phyloP scores from a whole-genome alignment of 1,139 yeast species.

The Zygoascus sp. region DNA sequence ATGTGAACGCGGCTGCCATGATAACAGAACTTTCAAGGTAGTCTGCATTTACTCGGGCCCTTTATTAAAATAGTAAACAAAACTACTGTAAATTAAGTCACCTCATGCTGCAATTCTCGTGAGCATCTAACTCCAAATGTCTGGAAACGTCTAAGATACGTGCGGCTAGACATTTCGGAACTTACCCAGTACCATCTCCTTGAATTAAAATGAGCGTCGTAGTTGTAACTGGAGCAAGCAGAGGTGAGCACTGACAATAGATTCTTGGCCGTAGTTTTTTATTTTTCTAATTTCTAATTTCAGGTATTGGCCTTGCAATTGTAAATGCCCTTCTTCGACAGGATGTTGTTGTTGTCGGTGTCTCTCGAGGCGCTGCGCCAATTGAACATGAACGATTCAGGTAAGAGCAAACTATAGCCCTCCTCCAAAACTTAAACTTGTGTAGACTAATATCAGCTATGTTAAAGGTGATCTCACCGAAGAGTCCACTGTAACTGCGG shows the following conservation, averaged over 20 bases:
- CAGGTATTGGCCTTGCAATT: constrained; percentile 75
- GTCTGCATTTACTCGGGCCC: too few relatives aligned
- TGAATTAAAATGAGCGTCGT: background rate
- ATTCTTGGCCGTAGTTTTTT: background rate
- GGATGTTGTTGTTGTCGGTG: constrained; percentile 54
- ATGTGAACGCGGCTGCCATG: too few relatives aligned
- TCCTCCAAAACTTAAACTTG: background rate
- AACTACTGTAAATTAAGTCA: too few relatives aligned
- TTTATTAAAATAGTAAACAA: too few relatives aligned
- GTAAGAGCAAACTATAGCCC: constrained; percentile 28
- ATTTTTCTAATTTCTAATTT: constrained; percentile 1
- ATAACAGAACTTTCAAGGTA: too few relatives aligned
- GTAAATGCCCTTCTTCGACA: constrained; percentile 48
- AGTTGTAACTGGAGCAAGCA: constrained; percentile 67
- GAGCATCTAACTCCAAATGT: too few relatives aligned
- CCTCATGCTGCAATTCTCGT: too few relatives aligned
- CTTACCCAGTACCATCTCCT: too few relatives aligned
- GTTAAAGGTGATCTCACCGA: constrained; percentile 64
- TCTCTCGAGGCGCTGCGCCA: constrained; percentile 60
- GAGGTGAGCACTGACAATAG: constrained; percentile 35
- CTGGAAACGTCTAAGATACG: too few relatives aligned
- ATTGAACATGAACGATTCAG: constrained; percentile 40
- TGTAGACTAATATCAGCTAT: constrained; percentile 19
- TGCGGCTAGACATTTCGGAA: too few relatives aligned
- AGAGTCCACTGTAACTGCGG: constrained; percentile 35